Conservation (phyloP, 2,329 filamentous ascomycete genomes). For the Stachybotrys chartarum region DNA sequence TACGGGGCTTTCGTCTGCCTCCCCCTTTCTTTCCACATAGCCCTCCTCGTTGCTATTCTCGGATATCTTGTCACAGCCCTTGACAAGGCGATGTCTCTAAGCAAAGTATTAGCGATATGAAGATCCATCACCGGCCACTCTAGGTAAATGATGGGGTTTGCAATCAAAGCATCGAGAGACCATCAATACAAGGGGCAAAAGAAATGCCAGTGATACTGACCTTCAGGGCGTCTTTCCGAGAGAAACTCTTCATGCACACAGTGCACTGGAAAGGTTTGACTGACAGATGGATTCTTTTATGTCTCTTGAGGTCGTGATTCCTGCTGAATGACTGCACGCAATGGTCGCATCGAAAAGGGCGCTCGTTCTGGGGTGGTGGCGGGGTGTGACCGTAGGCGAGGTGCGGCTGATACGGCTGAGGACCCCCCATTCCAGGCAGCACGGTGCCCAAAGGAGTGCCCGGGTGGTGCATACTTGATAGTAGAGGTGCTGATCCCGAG, state of each 20-base stretch:
- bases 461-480: slow-evolving; percentile 73
- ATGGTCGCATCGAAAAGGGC: slow-evolving; percentile 90
- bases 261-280: slow-evolving; percentile 93
- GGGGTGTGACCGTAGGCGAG: slow-evolving; percentile 50
- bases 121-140: too few relatives aligned
- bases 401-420: slow-evolving; percentile 42
- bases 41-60: slow-evolving; percentile 15
- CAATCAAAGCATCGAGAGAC: too few relatives aligned
- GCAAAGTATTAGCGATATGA: slow-evolving; percentile 10
- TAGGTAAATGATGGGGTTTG: too few relatives aligned
- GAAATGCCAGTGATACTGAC: too few relatives aligned
- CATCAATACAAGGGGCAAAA: too few relatives aligned
- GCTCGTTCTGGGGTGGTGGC: slow-evolving; percentile 54
- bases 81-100: slow-evolving; percentile 56
- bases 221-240: slow-evolving; percentile 93
- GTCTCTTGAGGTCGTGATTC: slow-evolving; percentile 92
- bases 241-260: slow-evolving; percentile 94
- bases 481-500: slow-evolving; percentile 60
- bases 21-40: slow-evolving; percentile 13
- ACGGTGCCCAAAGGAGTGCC: slow-evolving; percentile 60
- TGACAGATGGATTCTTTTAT: slow-evolving; percentile 89
- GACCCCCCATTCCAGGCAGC: slow-evolving; percentile 51
- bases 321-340: slow-evolving; percentile 92
- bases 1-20: slow-evolving; percentile 14
- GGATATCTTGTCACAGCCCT: slow-evolving; percentile 45